Evolutionary conservation across 2,329 filamentous ascomycete species (phyloP).

Genomic region (Basipetospora chlamydospora): DNA sequence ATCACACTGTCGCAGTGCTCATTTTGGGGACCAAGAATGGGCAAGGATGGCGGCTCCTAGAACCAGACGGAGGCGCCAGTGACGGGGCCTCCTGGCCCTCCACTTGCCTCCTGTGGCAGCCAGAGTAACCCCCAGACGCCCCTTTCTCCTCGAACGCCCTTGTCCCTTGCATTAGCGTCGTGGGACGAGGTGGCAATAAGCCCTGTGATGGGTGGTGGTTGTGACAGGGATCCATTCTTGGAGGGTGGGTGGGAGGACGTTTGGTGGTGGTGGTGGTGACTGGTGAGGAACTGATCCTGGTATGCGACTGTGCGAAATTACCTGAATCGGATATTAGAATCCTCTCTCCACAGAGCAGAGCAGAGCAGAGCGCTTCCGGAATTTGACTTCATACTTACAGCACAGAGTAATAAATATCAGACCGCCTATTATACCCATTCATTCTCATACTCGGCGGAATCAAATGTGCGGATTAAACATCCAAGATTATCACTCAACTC

Average conservation of each 20-base stretch:
- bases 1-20: slow-evolving; percentile 3
- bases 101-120: neutral
- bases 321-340: too few relatives aligned
- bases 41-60: slow-evolving; percentile 3
- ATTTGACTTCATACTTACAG: too few relatives aligned
- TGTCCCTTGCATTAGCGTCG: slow-evolving; percentile 5
- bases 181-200: neutral
- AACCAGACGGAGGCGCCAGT: neutral
- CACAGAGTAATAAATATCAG: too few relatives aligned
- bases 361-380: too few relatives aligned
- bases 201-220: neutral
- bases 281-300: too few relatives aligned
- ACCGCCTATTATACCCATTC: too few relatives aligned
- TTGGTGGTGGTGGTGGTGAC: neutral
- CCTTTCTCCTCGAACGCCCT: neutral
- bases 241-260: neutral
- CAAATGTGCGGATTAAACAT: too few relatives aligned
- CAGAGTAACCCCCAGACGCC: neutral
- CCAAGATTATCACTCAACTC: too few relatives aligned
- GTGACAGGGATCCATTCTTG: neutral
- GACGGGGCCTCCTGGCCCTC: neutral
- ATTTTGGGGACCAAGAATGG: slow-evolving; percentile 3
- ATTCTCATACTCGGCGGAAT: too few relatives aligned
- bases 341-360: too few relatives aligned
- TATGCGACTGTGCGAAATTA: too few relatives aligned